A percentile compares a stretch with the other conserved stretches of the same genome.
phyloP scores from a whole-genome alignment of 2,329 filamentous ascomycete species.

The Colletotrichum acutatum region DNA sequence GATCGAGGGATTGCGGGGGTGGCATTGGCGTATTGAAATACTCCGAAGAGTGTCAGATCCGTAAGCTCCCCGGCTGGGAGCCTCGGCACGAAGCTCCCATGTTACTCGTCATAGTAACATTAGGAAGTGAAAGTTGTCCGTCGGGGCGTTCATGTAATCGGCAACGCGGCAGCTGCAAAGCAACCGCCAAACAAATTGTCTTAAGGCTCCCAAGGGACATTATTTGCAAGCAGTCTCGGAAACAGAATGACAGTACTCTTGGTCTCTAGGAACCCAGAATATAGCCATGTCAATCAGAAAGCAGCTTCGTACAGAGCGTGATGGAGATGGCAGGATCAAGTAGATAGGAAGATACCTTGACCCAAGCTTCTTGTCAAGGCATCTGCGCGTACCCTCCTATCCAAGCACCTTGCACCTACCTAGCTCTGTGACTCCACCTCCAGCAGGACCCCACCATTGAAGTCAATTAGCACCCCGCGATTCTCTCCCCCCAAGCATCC shows the following conservation, averaged over 20 bases:
- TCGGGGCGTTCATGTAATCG: not conserved
- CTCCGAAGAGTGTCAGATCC: not conserved
- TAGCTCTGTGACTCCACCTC: slow-evolving; percentile 1
- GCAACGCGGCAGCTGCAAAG: not conserved
- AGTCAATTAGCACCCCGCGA: slow-evolving; percentile 20
- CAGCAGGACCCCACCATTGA: slow-evolving; percentile 23
- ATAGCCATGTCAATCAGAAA: not conserved
- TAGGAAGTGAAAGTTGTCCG: not conserved
- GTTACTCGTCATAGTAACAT: not conserved
- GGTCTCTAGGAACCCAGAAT: not conserved
- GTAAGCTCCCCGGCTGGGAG: not conserved
- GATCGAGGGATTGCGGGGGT: not conserved
- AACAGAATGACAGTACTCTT: not conserved
- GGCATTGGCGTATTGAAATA: not conserved
- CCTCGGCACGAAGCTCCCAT: slow-evolving; percentile 20
- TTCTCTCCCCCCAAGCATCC: not conserved
- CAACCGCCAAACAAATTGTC: not conserved
- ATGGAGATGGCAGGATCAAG: not conserved
- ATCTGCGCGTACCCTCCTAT: not conserved
- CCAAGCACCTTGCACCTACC: not conserved
- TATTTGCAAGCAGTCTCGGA: not conserved
- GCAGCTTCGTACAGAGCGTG: not conserved
- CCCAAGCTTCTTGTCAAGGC: no score
- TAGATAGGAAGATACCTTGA: not conserved
- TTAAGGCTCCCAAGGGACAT: not conserved